Percentiles rank a stretch among this genome's conserved stretches.
These are phyloP conservation scores for Gossypium bickii DNA, from an alignment of 345 rosid species.

Conservation along the genomic window DNA sequence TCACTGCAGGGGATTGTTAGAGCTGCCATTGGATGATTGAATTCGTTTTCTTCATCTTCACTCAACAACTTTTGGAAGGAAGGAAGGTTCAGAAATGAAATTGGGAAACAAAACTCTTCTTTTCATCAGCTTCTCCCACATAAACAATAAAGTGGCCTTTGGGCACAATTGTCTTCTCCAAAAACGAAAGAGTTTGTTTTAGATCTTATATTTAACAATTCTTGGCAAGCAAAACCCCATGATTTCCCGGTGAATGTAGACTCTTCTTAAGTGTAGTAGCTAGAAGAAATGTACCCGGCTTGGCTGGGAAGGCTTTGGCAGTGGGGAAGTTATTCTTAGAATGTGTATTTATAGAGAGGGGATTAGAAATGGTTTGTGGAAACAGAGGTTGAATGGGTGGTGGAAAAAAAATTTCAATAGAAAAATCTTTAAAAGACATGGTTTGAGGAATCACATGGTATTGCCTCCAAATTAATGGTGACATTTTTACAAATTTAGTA, in stretches of 20 bases:
- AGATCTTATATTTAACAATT: neutral
- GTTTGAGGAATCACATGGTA: neutral
- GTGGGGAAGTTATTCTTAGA: neutral
- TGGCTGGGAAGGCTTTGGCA: neutral
- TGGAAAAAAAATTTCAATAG: neutral
- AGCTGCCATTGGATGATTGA: conserved; percentile 47
- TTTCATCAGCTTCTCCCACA: conserved; percentile 44
- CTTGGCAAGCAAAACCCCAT: neutral
- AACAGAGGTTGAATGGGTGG: neutral
- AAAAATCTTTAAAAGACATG: neutral
- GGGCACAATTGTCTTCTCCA: neutral
- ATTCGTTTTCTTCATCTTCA: conserved; percentile 48
- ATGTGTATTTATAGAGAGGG: neutral
- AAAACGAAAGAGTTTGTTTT: neutral
- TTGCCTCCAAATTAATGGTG: neutral
- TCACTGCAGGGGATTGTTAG: conserved; percentile 50
- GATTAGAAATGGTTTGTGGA: neutral
- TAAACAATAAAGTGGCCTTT: no score
- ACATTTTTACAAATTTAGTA: neutral
- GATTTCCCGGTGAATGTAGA: neutral
- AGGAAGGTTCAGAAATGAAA: conserved; percentile 35
- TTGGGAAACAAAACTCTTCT: conserved; percentile 44
- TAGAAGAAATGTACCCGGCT: neutral
- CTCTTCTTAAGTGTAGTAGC: neutral
- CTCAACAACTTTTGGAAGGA: conserved; percentile 41